These are phyloP conservation scores for Pezicula radicicola DNA, from an alignment of 2,329 filamentous ascomycete genomes.

Conservation along the genomic window DNA sequence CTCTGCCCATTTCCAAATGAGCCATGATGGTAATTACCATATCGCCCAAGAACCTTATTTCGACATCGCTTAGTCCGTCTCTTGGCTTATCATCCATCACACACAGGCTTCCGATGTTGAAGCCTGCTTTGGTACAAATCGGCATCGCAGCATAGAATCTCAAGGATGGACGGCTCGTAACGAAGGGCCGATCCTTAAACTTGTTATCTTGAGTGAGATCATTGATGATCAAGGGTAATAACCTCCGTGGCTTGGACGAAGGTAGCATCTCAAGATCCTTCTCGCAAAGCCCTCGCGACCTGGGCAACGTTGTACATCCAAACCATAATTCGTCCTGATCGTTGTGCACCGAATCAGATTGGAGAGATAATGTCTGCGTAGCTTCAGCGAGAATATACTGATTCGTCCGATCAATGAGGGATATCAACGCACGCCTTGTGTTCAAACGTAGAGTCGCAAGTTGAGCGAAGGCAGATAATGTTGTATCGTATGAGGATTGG, in stretches of 20 bases:
- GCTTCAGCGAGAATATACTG: neutral
- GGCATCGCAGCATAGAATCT: neutral
- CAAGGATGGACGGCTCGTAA: neutral
- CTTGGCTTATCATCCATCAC: constrained; percentile 53
- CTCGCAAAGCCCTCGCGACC: neutral
- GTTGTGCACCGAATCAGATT: too few relatives aligned
- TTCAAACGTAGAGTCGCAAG: constrained; percentile 41
- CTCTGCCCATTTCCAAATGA: constrained; percentile 53
- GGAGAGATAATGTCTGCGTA: neutral
- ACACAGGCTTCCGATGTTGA: constrained; percentile 56
- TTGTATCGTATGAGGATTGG: too few relatives aligned
- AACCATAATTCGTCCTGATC: neutral
- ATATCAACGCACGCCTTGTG: constrained; percentile 40
- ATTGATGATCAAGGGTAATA: neutral
- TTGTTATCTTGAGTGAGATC: neutral
- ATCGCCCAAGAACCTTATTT: constrained; percentile 52
- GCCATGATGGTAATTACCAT: constrained; percentile 51
- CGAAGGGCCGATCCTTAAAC: neutral
- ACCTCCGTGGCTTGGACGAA: too few relatives aligned
- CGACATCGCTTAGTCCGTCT: constrained; percentile 42
- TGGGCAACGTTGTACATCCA: too few relatives aligned
- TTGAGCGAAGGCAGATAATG: too few relatives aligned
- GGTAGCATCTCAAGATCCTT: neutral
- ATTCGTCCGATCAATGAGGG: constrained; percentile 6
- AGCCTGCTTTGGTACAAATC: neutral